A percentile compares a stretch with the other conserved stretches of the same genome.
phyloP scores from a whole-genome alignment of 495 filamentous ascomycete species.

The Penicillium goetzii region DNA sequence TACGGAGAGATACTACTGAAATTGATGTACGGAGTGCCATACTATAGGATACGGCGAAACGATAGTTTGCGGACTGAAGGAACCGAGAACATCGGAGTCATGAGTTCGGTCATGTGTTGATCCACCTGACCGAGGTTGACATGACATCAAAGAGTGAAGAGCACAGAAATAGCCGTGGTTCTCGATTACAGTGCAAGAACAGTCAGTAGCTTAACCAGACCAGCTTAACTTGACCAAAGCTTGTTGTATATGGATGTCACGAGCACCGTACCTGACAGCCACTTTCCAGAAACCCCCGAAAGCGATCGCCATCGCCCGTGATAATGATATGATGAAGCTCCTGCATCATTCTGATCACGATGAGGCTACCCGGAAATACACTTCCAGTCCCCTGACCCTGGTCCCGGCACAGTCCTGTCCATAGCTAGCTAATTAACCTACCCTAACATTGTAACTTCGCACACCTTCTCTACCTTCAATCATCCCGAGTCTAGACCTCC shows the following conservation, averaged over 20 bases:
- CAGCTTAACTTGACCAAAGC: neutral
- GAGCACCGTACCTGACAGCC: neutral
- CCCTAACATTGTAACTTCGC: neutral
- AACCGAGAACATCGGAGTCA: constrained; percentile 5
- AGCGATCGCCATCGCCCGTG: neutral
- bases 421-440: neutral
- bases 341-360: constrained; percentile 10
- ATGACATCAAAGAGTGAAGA: constrained; percentile 14
- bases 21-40: neutral
- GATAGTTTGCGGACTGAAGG: constrained; percentile 6
- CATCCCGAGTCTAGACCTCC: constrained; percentile 15
- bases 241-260: neutral
- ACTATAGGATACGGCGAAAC: neutral
- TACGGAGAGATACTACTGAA: neutral
- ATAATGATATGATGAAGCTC: neutral
- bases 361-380: constrained; percentile 3
- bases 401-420: neutral
- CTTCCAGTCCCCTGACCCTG: constrained; percentile 3
- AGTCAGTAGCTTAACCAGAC: neutral
- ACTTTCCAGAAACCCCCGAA: neutral
- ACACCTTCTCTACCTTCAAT: neutral
- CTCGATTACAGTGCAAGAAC: neutral
- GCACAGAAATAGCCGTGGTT: neutral
- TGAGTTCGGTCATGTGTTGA: constrained; percentile 11
- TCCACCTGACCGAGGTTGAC: constrained; percentile 14